These are phyloP conservation scores for Ustilago shanxiensis DNA, from an alignment of 1,284 basidiomycete genomes.

Conservation along the genomic window DNA sequence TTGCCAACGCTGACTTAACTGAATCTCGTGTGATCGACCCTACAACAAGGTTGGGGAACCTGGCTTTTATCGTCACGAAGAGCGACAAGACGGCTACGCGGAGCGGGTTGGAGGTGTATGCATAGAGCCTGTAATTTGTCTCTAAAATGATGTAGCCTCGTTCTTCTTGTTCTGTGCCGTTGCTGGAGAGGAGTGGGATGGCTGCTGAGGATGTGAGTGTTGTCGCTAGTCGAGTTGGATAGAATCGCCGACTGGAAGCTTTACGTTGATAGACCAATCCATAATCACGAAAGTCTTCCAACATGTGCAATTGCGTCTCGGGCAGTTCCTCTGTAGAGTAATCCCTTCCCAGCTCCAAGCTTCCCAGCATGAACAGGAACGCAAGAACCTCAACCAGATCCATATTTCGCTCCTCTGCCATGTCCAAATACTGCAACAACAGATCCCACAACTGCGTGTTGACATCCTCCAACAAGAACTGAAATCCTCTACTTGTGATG, in stretches of 20 bases:
- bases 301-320: constrained; percentile 84
- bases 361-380: constrained; percentile 79
- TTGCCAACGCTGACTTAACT: constrained; percentile 90
- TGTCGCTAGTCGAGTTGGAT: constrained; percentile 94
- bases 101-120: constrained; percentile 96
- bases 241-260: constrained; percentile 77
- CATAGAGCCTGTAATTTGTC: constrained; percentile 98
- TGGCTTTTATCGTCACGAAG: constrained; percentile 90
- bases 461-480: constrained; percentile 95
- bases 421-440: constrained; percentile 81
- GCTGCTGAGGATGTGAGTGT: constrained; percentile 83
- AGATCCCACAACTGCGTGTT: constrained; percentile 98
- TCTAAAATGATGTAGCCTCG: constrained; percentile 91
- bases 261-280: constrained; percentile 82
- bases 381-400: constrained; percentile 93
- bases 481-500: constrained; percentile 96
- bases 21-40: constrained; percentile 94
- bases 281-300: constrained; percentile 92
- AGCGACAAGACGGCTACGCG: constrained; percentile 96
- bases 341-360: constrained; percentile 63
- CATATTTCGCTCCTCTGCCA: constrained; percentile 72
- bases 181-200: constrained; percentile 51
- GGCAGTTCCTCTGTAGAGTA: constrained; percentile 88
- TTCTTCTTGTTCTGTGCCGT: constrained; percentile 71
- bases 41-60: constrained; percentile 95